Conservation (phyloP, 306 rosid genomes). For the Herpetospermum pedunculosum region DNA sequence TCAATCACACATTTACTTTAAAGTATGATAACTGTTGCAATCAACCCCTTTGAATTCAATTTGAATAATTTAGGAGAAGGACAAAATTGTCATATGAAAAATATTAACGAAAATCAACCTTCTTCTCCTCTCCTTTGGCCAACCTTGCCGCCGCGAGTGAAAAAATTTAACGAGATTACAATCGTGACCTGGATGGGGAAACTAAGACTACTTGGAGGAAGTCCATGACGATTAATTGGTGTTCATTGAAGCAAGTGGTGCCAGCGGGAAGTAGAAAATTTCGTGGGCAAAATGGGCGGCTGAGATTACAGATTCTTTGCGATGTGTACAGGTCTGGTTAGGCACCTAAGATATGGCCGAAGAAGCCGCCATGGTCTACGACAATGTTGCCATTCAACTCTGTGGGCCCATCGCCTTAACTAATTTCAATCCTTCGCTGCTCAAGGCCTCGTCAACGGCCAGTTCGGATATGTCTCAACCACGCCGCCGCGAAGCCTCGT, state of each 20-base stretch:
- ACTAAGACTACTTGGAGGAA: slow-evolving; percentile 2
- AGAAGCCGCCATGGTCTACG: slow-evolving; percentile 90
- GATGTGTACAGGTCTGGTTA: slow-evolving; percentile 84
- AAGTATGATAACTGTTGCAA: too few relatives aligned
- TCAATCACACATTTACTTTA: too few relatives aligned
- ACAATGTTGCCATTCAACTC: slow-evolving; percentile 77
- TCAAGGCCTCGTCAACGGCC: too few relatives aligned
- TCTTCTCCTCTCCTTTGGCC: too few relatives aligned
- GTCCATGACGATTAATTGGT: slow-evolving; percentile 8
- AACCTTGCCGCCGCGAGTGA: slow-evolving; percentile 39
- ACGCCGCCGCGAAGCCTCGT: too few relatives aligned
- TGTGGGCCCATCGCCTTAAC: slow-evolving; percentile 90
- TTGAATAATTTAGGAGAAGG: too few relatives aligned
- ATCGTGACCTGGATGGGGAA: slow-evolving; percentile 24
- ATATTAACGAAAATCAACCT: too few relatives aligned
- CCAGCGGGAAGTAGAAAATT: slow-evolving; percentile 34
- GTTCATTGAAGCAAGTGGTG: slow-evolving; percentile 6
- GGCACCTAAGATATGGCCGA: slow-evolving; percentile 90
- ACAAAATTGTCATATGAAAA: too few relatives aligned
- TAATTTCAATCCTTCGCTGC: slow-evolving; percentile 32
- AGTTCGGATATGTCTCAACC: slow-evolving; percentile 25
- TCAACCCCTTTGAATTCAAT: too few relatives aligned
- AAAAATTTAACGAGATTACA: slow-evolving; percentile 49
- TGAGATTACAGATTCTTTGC: slow-evolving; percentile 74
- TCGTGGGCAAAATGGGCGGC: slow-evolving; percentile 99